Evolutionary conservation across 805 yeast genomes (phyloP).

Genomic region (Candida germanica): DNA sequence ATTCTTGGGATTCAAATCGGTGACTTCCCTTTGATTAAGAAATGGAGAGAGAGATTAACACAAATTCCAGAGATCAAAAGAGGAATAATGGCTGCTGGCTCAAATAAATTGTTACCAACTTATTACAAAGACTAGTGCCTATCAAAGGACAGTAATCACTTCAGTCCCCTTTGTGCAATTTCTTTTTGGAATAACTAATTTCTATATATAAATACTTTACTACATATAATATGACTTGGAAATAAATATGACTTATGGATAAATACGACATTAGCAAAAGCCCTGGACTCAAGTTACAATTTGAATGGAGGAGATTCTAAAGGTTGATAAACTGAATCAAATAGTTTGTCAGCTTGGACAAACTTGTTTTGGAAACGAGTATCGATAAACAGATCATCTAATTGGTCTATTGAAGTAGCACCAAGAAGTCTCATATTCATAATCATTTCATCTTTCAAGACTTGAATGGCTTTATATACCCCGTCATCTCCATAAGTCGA

Average conservation of each 20-base stretch:
- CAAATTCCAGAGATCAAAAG: too few species aligned
- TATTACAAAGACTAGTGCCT: too few species aligned
- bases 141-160: too few species aligned
- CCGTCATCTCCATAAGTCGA: slow-evolving; percentile 80
- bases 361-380: slow-evolving; percentile 40
- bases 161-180: too few species aligned
- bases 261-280: not conserved
- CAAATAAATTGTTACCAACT: too few species aligned
- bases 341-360: slow-evolving; percentile 56
- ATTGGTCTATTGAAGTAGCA: slow-evolving; percentile 47
- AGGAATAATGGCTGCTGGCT: too few species aligned
- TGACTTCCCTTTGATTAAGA: slow-evolving; percentile 36
- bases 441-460: slow-evolving; percentile 57
- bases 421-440: slow-evolving; percentile 69
- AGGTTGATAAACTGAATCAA: slow-evolving; percentile 53
- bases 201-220: not conserved
- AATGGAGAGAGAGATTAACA: too few species aligned
- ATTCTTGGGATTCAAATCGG: slow-evolving; percentile 28
- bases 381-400: slow-evolving; percentile 64
- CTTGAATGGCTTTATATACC: slow-evolving; percentile 59
- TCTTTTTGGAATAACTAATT: too few species aligned
- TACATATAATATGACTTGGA: too few species aligned
- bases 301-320: slow-evolving; percentile 52
- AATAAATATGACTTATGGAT: too few species aligned
- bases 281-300: slow-evolving; percentile 12